Percentiles rank a stretch among this genome's conserved stretches.
Conservation (phyloP, 305 asterid genomes). For the Solanum hybrid region DNA sequence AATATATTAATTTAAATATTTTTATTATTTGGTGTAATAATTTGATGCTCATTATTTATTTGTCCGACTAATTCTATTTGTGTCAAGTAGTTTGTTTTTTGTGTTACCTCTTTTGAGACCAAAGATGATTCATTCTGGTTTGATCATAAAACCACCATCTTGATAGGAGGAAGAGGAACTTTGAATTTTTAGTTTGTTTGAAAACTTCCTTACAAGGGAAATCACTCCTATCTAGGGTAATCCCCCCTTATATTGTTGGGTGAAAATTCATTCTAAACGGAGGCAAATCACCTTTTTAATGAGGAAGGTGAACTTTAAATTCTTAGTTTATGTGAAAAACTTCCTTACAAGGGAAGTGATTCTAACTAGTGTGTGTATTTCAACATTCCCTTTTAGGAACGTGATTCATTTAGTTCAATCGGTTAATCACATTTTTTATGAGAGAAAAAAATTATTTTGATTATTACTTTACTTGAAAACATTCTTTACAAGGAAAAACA, state of each 20-base stretch:
- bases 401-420: not conserved
- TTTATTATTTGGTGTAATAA: not conserved
- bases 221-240: not conserved
- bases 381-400: not conserved
- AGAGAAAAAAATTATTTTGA: not conserved
- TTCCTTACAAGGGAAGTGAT: not conserved
- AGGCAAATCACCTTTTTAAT: not conserved
- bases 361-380: not conserved
- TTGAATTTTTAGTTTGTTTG: not conserved
- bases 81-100: not conserved
- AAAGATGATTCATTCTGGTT: not conserved
- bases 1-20: not conserved
- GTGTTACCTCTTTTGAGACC: not conserved
- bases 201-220: not conserved
- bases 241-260: not conserved
- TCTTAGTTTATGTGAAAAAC: not conserved
- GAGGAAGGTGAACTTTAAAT: not conserved
- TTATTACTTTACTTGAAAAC: not conserved
- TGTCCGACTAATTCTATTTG: not conserved
- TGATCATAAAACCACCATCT: not conserved
- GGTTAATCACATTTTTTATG: not conserved
- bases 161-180: not conserved
- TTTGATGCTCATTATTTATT: not conserved
- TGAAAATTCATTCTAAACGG: not conserved
- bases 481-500: not conserved